Evolutionary conservation across 164 flowering plant genomes (phyloP).

Genomic region (Magnolia sinica): DNA sequence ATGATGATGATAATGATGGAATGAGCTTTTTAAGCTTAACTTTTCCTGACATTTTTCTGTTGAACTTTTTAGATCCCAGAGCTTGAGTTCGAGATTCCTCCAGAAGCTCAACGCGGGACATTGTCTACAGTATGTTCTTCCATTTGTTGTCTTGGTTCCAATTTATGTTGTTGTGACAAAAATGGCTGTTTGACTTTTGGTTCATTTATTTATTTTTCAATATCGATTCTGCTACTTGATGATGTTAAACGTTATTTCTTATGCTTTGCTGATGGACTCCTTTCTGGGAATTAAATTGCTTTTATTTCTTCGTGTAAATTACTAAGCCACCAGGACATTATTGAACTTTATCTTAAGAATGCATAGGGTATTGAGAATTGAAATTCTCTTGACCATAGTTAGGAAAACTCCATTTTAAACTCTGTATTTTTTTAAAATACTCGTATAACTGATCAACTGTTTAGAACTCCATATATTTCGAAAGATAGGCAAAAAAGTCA

Average conservation of each 20-base stretch:
- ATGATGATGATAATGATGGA: not conserved
- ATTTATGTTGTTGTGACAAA: not conserved
- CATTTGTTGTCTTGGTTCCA: not conserved
- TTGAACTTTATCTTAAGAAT: not conserved
- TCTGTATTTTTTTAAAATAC: too few species aligned
- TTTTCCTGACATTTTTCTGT: not conserved
- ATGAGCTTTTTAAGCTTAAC: too few species aligned
- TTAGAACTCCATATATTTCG: too few species aligned
- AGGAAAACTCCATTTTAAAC: too few species aligned
- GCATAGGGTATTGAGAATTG: not conserved
- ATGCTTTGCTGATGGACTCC: too few species aligned
- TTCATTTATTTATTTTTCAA: not conserved
- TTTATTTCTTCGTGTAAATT: not conserved
- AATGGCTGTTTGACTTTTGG: not conserved
- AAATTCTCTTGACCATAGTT: not conserved
- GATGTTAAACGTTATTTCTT: not conserved
- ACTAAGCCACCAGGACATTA: not conserved
- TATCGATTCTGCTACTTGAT: not conserved
- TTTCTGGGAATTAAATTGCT: not conserved
- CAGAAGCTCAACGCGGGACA: conserved; percentile 93
- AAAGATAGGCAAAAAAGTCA: too few species aligned
- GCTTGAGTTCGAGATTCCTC: conserved; percentile 96
- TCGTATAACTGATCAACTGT: too few species aligned
- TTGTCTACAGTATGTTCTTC: conserved; percentile 66
- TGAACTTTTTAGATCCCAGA: conserved; percentile 68